Percentiles rank a stretch among this genome's conserved stretches.
Evolutionary conservation across 495 filamentous ascomycete species (phyloP).

Genomic region (Glonium stellatum): DNA sequence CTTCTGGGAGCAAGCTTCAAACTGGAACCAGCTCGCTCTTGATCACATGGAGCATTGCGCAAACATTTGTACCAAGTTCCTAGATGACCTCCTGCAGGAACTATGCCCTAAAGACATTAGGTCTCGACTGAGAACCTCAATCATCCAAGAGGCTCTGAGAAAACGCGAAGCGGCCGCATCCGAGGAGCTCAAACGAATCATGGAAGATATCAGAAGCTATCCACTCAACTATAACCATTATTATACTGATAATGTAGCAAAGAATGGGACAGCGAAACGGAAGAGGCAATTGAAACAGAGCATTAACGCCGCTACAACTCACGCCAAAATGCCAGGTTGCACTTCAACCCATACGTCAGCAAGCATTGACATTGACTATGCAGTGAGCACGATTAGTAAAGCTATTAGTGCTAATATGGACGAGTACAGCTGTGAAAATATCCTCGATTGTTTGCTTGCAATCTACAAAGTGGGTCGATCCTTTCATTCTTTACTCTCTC

Average conservation of each 20-base stretch:
- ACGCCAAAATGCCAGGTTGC: background rate
- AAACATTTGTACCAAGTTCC: background rate
- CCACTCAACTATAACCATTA: slow-evolving; percentile 41
- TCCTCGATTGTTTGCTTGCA: slow-evolving; percentile 32
- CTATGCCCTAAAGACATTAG: slow-evolving; percentile 26
- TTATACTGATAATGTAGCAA: slow-evolving; percentile 35
- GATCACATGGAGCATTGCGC: slow-evolving; percentile 32
- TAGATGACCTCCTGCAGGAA: background rate
- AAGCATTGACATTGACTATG: background rate
- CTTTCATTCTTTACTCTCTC: background rate
- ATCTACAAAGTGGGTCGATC: slow-evolving; percentile 35
- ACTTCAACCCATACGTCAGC: background rate
- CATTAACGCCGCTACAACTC: background rate
- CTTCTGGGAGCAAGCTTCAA: slow-evolving; percentile 35
- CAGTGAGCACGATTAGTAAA: background rate
- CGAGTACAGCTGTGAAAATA: slow-evolving; percentile 33
- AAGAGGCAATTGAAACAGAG: background rate
- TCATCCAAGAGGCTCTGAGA: slow-evolving; percentile 33
- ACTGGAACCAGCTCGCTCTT: slow-evolving; percentile 19
- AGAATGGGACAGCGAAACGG: slow-evolving; percentile 27
- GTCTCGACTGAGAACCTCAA: slow-evolving; percentile 24
- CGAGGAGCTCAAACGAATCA: slow-evolving; percentile 18
- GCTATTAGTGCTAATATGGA: slow-evolving; percentile 32
- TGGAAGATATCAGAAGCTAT: slow-evolving; percentile 11
- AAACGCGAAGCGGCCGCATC: slow-evolving; percentile 19